Percentiles rank a stretch among this genome's conserved stretches.
Evolutionary conservation across 2,329 filamentous ascomycete species (phyloP).

Genomic region (Aspergillus sp.): DNA sequence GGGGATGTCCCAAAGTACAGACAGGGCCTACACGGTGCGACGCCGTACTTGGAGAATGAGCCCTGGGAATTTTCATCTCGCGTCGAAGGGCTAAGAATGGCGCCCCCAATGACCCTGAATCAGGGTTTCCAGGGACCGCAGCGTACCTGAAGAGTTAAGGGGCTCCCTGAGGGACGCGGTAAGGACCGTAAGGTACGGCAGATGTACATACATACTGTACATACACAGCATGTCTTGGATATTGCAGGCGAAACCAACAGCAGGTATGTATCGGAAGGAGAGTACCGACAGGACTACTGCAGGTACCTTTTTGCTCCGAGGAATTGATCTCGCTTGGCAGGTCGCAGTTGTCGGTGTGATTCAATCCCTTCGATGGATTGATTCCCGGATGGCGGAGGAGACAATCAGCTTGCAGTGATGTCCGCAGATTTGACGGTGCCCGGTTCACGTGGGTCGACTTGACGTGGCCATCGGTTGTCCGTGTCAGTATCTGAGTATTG

Average conservation of each 20-base stretch:
- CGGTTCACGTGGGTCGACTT: neutral
- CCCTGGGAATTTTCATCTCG: neutral
- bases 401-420: no score
- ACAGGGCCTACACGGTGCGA: neutral
- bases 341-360: no score
- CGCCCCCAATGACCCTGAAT: no score
- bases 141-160: no score
- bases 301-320: neutral
- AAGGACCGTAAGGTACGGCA: no score
- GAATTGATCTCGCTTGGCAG: no score
- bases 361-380: no score
- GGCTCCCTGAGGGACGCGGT: no score
- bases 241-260: neutral
- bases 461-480: neutral
- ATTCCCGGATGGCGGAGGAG: no score
- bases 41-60: neutral
- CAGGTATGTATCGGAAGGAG: neutral
- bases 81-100: neutral
- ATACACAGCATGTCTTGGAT: neutral
- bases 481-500: neutral
- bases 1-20: neutral
- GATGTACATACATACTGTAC: no score
- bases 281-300: no score
- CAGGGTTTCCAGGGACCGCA: neutral
- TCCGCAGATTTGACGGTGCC: neutral